A percentile compares a stretch with the other conserved stretches of the same genome.
Conservation (phyloP, 1,284 basidiomycete genomes). For the Boletus hoseneyae region DNA sequence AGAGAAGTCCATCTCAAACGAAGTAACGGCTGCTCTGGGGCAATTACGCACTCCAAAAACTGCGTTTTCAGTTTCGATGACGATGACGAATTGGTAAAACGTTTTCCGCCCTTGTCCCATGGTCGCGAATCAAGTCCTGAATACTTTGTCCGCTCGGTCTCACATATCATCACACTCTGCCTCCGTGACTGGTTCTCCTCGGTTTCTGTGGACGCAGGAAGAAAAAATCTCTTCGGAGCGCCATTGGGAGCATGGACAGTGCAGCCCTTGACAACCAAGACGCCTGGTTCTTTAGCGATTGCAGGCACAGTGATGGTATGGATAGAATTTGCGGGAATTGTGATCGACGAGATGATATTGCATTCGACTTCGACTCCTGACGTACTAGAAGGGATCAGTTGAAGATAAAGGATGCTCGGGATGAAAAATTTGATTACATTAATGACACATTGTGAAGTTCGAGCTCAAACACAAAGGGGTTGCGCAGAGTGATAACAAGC, state of each 20-base stretch:
- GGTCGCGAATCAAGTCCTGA: constrained; percentile 65
- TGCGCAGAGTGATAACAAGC: constrained; percentile 81
- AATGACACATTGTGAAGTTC: constrained; percentile 80
- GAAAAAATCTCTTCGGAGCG: constrained; percentile 64
- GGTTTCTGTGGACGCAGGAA: constrained; percentile 72
- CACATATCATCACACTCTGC: constrained; percentile 57
- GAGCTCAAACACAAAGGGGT: constrained; percentile 89
- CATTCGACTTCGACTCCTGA: constrained; percentile 76
- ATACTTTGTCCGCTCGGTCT: constrained; percentile 67
- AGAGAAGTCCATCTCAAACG: constrained; percentile 84
- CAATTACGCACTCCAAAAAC: constrained; percentile 74
- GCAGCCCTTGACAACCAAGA: constrained; percentile 74
- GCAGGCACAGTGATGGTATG: constrained; percentile 75
- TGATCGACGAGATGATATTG: constrained; percentile 49
- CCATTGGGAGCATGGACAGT: constrained; percentile 75
- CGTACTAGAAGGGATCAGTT: constrained; percentile 50
- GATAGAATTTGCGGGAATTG: constrained; percentile 71
- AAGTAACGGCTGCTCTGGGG: constrained; percentile 83
- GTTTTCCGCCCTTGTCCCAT: constrained; percentile 46
- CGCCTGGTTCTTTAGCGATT: constrained; percentile 63
- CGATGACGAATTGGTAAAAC: constrained; percentile 25
- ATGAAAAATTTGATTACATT: constrained; percentile 57
- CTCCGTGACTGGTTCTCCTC: constrained; percentile 60
- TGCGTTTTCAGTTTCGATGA: constrained; percentile 37
- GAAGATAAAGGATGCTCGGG: background rate